These are phyloP conservation scores for Cytidiella melzeri DNA, from an alignment of 768 basidiomycete species.

Conservation along the genomic window DNA sequence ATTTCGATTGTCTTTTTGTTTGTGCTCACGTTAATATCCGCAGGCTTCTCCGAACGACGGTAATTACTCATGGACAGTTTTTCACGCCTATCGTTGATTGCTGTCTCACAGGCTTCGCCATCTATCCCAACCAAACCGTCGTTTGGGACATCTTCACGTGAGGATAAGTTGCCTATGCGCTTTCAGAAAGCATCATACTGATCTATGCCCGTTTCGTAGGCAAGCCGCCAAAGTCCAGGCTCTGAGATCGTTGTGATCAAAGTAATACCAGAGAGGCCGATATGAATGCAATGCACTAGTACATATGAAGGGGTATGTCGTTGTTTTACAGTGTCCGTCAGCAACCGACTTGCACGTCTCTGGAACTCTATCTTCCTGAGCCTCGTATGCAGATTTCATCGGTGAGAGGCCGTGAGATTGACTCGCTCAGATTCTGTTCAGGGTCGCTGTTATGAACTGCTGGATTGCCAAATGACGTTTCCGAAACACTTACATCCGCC, in stretches of 20 bases:
- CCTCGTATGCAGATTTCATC: not conserved
- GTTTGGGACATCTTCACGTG: constrained; percentile 50
- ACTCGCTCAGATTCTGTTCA: not conserved
- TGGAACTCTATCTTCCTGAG: not conserved
- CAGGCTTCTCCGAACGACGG: constrained; percentile 53
- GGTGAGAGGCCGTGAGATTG: not conserved
- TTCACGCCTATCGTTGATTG: not conserved
- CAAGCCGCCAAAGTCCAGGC: constrained; percentile 17
- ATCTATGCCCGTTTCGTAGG: constrained; percentile 10
- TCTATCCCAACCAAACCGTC: constrained; percentile 46
- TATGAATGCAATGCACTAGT: not conserved
- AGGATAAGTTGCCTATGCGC: constrained; percentile 7
- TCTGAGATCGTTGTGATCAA: not conserved
- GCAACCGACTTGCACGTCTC: not conserved
- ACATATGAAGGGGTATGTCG: not conserved
- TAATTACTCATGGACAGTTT: constrained; percentile 15
- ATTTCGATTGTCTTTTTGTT: constrained; percentile 10
- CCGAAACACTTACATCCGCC: constrained; percentile 3
- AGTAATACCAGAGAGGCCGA: not conserved
- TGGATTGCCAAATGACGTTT: not conserved
- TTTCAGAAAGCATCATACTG: not conserved
- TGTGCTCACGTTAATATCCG: not conserved
- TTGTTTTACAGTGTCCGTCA: not conserved
- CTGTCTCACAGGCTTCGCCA: constrained; percentile 34
- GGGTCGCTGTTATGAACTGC: not conserved